Percentiles rank a stretch among this genome's conserved stretches.
Evolutionary conservation across 441 rosid genomes (phyloP).

Genomic region (Rhodomyrtus psidioides): DNA sequence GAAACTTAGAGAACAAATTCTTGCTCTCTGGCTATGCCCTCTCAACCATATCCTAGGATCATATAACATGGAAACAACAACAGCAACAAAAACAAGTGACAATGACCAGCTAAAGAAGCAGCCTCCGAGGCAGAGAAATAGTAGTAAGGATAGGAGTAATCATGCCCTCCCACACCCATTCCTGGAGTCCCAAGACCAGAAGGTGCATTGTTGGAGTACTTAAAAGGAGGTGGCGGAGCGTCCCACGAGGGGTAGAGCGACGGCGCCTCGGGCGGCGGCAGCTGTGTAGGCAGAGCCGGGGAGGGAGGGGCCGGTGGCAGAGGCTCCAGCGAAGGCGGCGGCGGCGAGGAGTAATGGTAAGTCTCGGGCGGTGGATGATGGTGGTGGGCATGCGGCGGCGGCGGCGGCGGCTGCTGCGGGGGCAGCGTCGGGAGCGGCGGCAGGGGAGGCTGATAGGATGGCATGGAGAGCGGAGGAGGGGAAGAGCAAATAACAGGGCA

Average conservation of each 20-base stretch:
- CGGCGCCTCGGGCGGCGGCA: slow-evolving; percentile 7
- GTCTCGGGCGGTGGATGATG: slow-evolving; percentile 14
- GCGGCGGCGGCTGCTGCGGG: not conserved
- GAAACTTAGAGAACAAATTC: not conserved
- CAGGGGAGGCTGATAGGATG: not conserved
- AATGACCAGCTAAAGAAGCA: not conserved
- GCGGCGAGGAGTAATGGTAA: slow-evolving; percentile 14
- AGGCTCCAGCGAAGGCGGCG: not conserved
- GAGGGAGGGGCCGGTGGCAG: not conserved
- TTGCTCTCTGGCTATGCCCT: not conserved
- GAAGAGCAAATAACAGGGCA: slow-evolving; percentile 48
- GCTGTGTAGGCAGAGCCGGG: not conserved
- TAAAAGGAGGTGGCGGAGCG: slow-evolving; percentile 33
- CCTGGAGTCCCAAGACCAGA: slow-evolving; percentile 21
- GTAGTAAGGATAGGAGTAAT: slow-evolving; percentile 37
- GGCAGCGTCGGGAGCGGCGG: not conserved
- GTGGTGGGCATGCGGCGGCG: slow-evolving; percentile 5
- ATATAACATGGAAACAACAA: not conserved
- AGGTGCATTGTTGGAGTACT: slow-evolving; percentile 2
- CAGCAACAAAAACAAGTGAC: not conserved
- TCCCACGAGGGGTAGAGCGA: slow-evolving; percentile 15
- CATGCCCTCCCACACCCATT: not conserved
- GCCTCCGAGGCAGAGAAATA: not conserved
- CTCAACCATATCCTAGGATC: not conserved
- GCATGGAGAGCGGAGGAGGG: slow-evolving; percentile 19